phyloP scores from a whole-genome alignment of 805 yeast species.

The Candida gorgasii region DNA sequence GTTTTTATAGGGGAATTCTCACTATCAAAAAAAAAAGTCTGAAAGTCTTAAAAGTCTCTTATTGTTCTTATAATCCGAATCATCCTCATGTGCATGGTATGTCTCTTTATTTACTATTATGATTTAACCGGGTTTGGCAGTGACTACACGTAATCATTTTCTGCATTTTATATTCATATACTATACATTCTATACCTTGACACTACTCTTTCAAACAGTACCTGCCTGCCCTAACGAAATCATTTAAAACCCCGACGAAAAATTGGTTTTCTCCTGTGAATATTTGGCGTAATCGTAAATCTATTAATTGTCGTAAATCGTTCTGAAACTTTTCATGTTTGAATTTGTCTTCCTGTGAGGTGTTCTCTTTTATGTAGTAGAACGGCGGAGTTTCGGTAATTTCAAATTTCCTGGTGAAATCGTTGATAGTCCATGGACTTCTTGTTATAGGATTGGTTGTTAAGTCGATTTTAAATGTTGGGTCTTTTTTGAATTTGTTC shows the following conservation, averaged over 20 bases:
- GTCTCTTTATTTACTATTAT: neutral
- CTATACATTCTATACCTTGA: too few species aligned
- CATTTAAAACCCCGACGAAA: slow-evolving; percentile 12
- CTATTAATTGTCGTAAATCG: slow-evolving; percentile 4
- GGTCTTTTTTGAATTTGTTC: slow-evolving; percentile 21
- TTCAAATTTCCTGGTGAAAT: slow-evolving; percentile 24
- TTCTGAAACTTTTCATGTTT: slow-evolving; percentile 9
- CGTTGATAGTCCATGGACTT: slow-evolving; percentile 35
- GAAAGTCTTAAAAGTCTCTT: too few species aligned
- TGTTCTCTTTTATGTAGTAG: slow-evolving; percentile 16
- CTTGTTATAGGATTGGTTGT: slow-evolving; percentile 37
- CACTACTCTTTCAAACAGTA: neutral
- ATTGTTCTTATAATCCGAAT: neutral
- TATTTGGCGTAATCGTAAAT: slow-evolving; percentile 11
- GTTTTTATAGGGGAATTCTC: slow-evolving; percentile 4
- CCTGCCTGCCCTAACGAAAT: slow-evolving; percentile 10
- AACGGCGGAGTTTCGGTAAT: slow-evolving; percentile 18
- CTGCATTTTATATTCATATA: too few species aligned
- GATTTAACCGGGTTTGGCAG: neutral
- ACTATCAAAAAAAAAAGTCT: neutral
- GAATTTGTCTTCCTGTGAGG: slow-evolving; percentile 17
- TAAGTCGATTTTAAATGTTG: slow-evolving; percentile 25
- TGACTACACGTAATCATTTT: neutral
- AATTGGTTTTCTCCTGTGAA: slow-evolving; percentile 12
- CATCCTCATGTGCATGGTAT: slow-evolving; percentile 3